phyloP scores from a whole-genome alignment of 202 grass and related monocot genomes.

The Panicum virgatum region DNA sequence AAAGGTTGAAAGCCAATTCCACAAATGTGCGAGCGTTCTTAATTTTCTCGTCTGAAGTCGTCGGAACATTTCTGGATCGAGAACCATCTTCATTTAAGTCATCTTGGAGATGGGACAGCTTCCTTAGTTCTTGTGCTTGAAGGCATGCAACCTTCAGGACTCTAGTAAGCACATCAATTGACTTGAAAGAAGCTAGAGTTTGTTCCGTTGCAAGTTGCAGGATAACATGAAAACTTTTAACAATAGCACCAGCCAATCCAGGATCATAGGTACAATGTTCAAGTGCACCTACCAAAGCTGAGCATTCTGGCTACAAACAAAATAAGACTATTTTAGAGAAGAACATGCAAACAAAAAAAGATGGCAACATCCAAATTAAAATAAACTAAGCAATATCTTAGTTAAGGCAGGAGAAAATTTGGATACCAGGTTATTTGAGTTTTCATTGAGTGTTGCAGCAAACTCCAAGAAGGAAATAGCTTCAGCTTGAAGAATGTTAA shows the following conservation, averaged over 20 bases:
- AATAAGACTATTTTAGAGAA: slow-evolving; percentile 34
- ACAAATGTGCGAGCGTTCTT: slow-evolving; percentile 62
- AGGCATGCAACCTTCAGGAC: slow-evolving; percentile 79
- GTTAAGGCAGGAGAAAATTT: slow-evolving; percentile 11
- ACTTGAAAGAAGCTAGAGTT: slow-evolving; percentile 80
- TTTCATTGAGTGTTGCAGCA: slow-evolving; percentile 81
- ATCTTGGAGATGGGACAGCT: slow-evolving; percentile 36
- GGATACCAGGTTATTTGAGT: slow-evolving; percentile 88
- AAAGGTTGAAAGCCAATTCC: slow-evolving; percentile 82
- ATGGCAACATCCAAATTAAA: slow-evolving; percentile 18
- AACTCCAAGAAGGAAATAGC: slow-evolving; percentile 99
- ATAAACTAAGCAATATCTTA: slow-evolving; percentile 25
- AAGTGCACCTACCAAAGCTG: slow-evolving; percentile 65
- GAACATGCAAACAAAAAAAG: slow-evolving; percentile 26
- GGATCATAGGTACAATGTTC: slow-evolving; percentile 68
- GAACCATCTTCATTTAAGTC: slow-evolving; percentile 50
- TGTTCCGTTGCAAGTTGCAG: slow-evolving; percentile 80
- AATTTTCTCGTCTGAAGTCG: slow-evolving; percentile 38
- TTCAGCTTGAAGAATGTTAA: slow-evolving; percentile 81
- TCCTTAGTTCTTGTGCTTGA: slow-evolving; percentile 79
- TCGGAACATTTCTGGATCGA: slow-evolving; percentile 31
- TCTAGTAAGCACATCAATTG: slow-evolving; percentile 68
- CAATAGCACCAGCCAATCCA: slow-evolving; percentile 67
- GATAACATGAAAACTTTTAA: slow-evolving; percentile 88
- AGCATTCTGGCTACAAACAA: slow-evolving; percentile 93